Percentiles rank a stretch among this genome's conserved stretches.
phyloP scores from a whole-genome alignment of 2,329 filamentous ascomycete species.

The Capronia coronata region DNA sequence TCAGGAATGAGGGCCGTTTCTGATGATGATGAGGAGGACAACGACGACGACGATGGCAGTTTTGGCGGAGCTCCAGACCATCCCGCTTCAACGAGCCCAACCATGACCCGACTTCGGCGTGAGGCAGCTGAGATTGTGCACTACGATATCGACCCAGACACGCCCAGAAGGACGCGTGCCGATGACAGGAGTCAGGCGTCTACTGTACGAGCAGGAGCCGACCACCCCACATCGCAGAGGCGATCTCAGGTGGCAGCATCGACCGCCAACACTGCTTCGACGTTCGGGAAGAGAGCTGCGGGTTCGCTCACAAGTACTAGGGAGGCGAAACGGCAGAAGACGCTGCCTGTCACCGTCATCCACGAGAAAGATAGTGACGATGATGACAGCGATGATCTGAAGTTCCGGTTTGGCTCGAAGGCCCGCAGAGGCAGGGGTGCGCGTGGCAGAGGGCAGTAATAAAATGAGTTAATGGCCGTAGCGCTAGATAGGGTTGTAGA shows the following conservation, averaged over 20 bases:
- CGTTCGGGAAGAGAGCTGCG: constrained; percentile 19
- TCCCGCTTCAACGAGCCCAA: constrained; percentile 9
- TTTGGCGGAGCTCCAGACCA: constrained; percentile 10
- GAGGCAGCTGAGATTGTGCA: constrained; percentile 27
- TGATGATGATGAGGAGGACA: constrained; percentile 29
- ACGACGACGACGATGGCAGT: constrained; percentile 28
- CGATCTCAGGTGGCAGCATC: constrained; percentile 3
- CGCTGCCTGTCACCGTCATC: constrained; percentile 27
- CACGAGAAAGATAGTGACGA: constrained; percentile 35
- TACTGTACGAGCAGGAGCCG: not conserved
- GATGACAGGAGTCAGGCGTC: constrained; percentile 12
- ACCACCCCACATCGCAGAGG: constrained; percentile 2
- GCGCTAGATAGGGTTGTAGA: not conserved
- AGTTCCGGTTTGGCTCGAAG: constrained; percentile 36
- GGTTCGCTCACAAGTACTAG: constrained; percentile 4
- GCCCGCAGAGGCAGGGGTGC: constrained; percentile 10
- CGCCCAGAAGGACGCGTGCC: constrained; percentile 26
- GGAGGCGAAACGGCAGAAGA: constrained; percentile 30
- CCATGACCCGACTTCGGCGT: constrained; percentile 18
- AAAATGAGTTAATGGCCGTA: not conserved
- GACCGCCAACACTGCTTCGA: not conserved
- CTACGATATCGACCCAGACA: constrained; percentile 25
- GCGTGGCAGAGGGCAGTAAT: constrained; percentile 5
- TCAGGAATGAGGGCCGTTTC: constrained; percentile 14
- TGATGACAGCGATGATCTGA: constrained; percentile 53